A percentile compares a stretch with the other conserved stretches of the same genome.
Evolutionary conservation across 2,329 filamentous ascomycete species (phyloP).

Genomic region (Diaporthe sp.): DNA sequence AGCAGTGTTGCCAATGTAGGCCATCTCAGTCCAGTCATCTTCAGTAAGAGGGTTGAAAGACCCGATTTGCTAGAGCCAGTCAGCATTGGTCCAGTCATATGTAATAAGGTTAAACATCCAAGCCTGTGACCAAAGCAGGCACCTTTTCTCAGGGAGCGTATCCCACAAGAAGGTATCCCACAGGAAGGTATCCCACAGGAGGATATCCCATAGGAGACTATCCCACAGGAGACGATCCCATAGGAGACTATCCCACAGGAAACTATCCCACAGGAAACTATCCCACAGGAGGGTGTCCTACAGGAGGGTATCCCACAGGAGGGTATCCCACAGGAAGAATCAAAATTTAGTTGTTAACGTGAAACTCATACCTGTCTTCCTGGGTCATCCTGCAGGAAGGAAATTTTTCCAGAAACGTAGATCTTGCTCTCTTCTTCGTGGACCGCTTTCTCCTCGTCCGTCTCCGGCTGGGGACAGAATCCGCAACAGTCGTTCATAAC

Average conservation of each 20-base stretch:
- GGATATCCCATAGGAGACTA: too few relatives aligned
- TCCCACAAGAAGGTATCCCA: too few relatives aligned
- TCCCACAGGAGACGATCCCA: too few relatives aligned
- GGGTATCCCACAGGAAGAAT: too few relatives aligned
- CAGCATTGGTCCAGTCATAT: neutral
- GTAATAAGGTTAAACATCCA: too few relatives aligned
- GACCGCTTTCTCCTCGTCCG: constrained; percentile 78
- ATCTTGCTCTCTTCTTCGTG: constrained; percentile 80
- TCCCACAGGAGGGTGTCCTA: too few relatives aligned
- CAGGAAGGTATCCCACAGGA: too few relatives aligned
- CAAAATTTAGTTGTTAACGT: neutral
- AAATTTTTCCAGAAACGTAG: constrained; percentile 80
- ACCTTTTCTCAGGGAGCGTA: too few relatives aligned
- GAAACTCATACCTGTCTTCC: constrained; percentile 72
- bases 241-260: too few relatives aligned
- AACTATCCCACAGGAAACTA: too few relatives aligned
- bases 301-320: too few relatives aligned
- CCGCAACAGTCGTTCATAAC: constrained; percentile 87
- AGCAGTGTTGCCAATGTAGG: constrained; percentile 85
- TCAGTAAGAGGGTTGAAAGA: constrained; percentile 86
- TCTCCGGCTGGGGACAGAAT: constrained; percentile 78
- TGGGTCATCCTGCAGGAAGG: constrained; percentile 85
- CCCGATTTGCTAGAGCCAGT: constrained; percentile 60
- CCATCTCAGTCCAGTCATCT: constrained; percentile 92
- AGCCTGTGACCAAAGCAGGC: too few relatives aligned